These are phyloP conservation scores for Juncus effusus DNA, from an alignment of 176 grass and related monocot species.

Conservation along the genomic window DNA sequence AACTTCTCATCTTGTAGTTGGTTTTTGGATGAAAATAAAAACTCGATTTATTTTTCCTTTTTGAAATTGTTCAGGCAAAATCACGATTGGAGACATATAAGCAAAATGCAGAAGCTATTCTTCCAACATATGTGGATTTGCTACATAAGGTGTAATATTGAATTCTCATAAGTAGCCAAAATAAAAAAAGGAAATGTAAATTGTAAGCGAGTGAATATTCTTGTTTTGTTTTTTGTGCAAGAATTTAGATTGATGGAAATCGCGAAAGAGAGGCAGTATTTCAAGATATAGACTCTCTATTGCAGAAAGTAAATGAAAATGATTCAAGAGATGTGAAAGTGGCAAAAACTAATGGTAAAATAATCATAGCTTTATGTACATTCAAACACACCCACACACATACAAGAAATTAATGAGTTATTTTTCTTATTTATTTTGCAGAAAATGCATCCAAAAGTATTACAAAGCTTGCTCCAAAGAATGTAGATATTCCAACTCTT, in stretches of 20 bases:
- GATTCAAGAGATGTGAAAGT: constrained; percentile 39
- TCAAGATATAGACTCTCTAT: constrained; percentile 58
- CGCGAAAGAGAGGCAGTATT: constrained; percentile 55
- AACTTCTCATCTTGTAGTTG: too few relatives aligned
- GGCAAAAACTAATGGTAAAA: constrained; percentile 63
- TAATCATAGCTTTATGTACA: neutral
- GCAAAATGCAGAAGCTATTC: constrained; percentile 62
- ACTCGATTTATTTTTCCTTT: too few relatives aligned
- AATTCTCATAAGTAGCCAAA: constrained; percentile 19
- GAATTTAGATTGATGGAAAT: constrained; percentile 83
- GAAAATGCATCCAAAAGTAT: constrained; percentile 50
- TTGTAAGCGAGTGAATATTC: neutral
- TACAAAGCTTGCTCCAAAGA: constrained; percentile 39
- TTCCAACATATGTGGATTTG: constrained; percentile 65
- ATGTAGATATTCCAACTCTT: constrained; percentile 37
- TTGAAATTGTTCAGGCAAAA: constrained; percentile 50
- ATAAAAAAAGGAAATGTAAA: constrained; percentile 24
- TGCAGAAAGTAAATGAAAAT: constrained; percentile 50
- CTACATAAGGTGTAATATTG: constrained; percentile 62
- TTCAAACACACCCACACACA: neutral
- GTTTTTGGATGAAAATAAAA: too few relatives aligned
- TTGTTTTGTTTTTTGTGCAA: constrained; percentile 39
- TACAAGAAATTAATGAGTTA: neutral
- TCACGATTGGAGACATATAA: constrained; percentile 78
- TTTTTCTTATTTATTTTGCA: constrained; percentile 30